Evolutionary conservation across 1,284 basidiomycete species (phyloP), one percentile per base, ranked within the genome.

Genomic region (Cystobasidium slooffiae): DNA sequence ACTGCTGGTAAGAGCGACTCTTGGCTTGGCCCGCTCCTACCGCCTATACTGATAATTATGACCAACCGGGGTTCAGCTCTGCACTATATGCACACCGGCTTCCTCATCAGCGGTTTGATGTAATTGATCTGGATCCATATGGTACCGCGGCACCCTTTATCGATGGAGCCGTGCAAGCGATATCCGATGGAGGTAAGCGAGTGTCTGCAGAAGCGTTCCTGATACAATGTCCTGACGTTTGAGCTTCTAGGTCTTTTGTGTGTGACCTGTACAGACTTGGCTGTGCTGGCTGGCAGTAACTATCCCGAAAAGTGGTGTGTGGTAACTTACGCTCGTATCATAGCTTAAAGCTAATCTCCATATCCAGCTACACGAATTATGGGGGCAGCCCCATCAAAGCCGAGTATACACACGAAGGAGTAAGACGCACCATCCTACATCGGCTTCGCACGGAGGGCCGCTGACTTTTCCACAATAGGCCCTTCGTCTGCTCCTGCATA

Each of bases 91-190:
- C 87, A 63, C 94, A 97, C 81, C 89, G 94, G 52, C 84, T 87
- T 66, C 88, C 88, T 52, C 85, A 85, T 52, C 84, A 87, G 12
- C 89, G 90, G 6, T 95, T 97, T 47, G 94, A 99, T 78, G 92
- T 94, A 43, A 89, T 99, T 22, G 97, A 99, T 82, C 86, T 99
- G 18, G 96, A 99, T 81, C 97, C 97, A 0, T 99, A 99, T 81
- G 97, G 97, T 0, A 96, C 94, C 6, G 97, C 97, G 0, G 91
- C 94, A 3, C 94, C 95, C 0, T 99, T 99, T 82, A 89, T 99
- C 43, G 97, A 99, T 80, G 90, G 90, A n/a, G 94, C 96, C 0
- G 89, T 99, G n/a, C 94, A 97, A 80, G 89, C 88, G 70, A 86
- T 98, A 2, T 87, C 88, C 31, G 94, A 97, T 78, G 93, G 91